Percentiles rank a stretch among this genome's conserved stretches.
Evolutionary conservation across 495 filamentous ascomycete genomes (phyloP).

Genomic region (Trichoderma reesei): DNA sequence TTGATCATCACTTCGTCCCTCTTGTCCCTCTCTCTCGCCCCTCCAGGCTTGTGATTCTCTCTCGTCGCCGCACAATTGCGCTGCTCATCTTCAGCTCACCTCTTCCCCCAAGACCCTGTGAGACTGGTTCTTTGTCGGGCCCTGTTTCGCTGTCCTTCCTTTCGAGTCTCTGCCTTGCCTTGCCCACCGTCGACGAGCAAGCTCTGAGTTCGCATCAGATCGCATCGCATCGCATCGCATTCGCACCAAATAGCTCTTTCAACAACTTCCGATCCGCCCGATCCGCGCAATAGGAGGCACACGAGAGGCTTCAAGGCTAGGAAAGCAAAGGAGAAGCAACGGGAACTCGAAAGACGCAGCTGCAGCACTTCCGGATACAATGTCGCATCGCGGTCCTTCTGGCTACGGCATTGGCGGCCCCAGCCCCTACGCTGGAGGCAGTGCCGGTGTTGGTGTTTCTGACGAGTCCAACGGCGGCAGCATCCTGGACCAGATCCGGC

Average conservation of each 20-base stretch:
- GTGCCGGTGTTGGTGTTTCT: slow-evolving; percentile 22
- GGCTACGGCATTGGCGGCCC: slow-evolving; percentile 84
- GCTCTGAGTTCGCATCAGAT: not conserved
- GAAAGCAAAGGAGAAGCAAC: not conserved
- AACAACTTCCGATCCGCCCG: not conserved
- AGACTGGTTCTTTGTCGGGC: not conserved
- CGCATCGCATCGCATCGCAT: not conserved
- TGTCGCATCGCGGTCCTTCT: slow-evolving; percentile 54
- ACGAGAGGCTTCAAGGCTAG: not conserved
- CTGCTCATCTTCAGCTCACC: not conserved
- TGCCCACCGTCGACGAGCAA: too few species aligned
- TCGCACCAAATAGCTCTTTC: not conserved
- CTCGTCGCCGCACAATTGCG: not conserved
- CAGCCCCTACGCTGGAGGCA: slow-evolving; percentile 45
- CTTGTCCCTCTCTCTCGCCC: not conserved
- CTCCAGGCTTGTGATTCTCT: not conserved
- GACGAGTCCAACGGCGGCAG: slow-evolving; percentile 63
- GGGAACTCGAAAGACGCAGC: not conserved
- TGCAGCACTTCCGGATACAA: not conserved
- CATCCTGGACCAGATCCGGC: slow-evolving; percentile 81
- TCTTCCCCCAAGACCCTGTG: not conserved
- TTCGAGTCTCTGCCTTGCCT: not conserved
- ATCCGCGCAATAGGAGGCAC: not conserved
- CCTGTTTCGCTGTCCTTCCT: not conserved
- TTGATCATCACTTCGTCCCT: slow-evolving; percentile 1